Percentiles rank a stretch among this genome's conserved stretches.
These are phyloP conservation scores for Hymenoscyphus scutula DNA, from an alignment of 2,329 filamentous ascomycete genomes.

Conservation along the genomic window DNA sequence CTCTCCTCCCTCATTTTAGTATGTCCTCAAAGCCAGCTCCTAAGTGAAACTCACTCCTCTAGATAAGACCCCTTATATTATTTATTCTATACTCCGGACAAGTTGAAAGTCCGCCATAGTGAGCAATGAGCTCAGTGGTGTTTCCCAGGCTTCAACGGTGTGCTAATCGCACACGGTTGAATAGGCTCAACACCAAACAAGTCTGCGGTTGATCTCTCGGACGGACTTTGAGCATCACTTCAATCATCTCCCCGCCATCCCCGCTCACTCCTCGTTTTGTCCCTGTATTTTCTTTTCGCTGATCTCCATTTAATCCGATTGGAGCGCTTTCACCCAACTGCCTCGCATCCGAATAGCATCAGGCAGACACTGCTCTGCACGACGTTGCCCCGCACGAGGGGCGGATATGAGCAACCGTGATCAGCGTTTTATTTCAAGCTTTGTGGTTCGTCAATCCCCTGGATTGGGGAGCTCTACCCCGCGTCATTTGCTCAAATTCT, in stretches of 20 bases:
- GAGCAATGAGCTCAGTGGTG: background rate
- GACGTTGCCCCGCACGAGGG: background rate
- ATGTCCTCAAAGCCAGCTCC: no score
- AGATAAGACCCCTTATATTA: no score
- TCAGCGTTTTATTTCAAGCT: background rate
- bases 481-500: slow-evolving; percentile 6
- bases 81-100: no score
- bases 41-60: no score
- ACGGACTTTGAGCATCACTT: background rate
- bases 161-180: background rate
- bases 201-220: background rate
- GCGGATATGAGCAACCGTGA: slow-evolving; percentile 1
- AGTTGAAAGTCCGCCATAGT: no score
- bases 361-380: background rate
- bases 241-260: background rate
- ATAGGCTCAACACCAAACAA: background rate
- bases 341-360: slow-evolving; percentile 11
- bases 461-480: slow-evolving; percentile 7
- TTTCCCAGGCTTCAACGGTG: background rate
- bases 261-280: background rate
- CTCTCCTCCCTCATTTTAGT: no score
- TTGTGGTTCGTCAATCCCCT: slow-evolving; percentile 6
- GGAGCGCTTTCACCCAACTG: slow-evolving; percentile 13
- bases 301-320: slow-evolving; percentile 13
- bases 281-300: background rate